phyloP scores from a whole-genome alignment of 1,139 yeast species.

The Tardiomyces depauwii region DNA sequence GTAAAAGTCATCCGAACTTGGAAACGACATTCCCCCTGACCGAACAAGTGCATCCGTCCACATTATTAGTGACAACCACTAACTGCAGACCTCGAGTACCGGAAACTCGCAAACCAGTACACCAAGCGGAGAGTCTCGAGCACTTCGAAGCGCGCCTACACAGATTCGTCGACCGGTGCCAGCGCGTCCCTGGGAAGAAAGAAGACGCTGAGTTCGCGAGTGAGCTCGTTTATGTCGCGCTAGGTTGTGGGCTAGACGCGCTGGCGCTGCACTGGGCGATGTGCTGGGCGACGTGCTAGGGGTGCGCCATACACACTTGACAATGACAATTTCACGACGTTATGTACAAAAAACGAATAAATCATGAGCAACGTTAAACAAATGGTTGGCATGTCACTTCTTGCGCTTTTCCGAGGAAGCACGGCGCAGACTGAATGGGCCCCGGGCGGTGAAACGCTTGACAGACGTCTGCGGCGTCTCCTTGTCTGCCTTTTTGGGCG shows the following conservation, averaged over 20 bases:
- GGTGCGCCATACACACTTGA: too few species aligned
- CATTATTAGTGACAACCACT: neutral
- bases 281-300: too few species aligned
- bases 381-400: neutral
- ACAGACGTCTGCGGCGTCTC: neutral
- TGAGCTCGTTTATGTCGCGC: neutral
- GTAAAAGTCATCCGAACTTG: too few species aligned
- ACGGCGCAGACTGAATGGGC: neutral
- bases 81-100: slow-evolving; percentile 17
- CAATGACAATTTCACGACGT: neutral
- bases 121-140: slow-evolving; percentile 13
- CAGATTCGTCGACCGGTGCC: slow-evolving; percentile 7
- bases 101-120: slow-evolving; percentile 21
- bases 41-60: too few species aligned
- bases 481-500: neutral
- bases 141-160: neutral
- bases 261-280: too few species aligned
- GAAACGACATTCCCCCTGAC: too few species aligned
- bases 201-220: neutral
- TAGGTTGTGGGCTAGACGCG: too few species aligned
- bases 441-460: neutral
- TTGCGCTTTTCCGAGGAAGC: neutral
- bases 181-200: slow-evolving; percentile 4
- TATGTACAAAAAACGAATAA: neutral
- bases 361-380: too few species aligned